Evolutionary conservation across 768 basidiomycete genomes (phyloP).

Genomic region (Rhizopogon vesiculosus): DNA sequence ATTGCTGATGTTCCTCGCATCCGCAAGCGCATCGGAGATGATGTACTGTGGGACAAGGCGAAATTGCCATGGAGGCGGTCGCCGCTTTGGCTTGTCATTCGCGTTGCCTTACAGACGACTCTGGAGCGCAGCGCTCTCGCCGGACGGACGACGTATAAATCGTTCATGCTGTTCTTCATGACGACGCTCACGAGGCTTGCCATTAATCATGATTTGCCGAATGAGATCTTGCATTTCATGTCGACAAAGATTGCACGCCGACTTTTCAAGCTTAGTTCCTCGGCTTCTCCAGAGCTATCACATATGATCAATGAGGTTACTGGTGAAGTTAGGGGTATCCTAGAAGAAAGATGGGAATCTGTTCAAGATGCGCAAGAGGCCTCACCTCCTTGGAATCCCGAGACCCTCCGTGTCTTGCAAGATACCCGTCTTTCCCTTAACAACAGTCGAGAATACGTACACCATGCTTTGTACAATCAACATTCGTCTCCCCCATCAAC

Average conservation of each 20-base stretch:
- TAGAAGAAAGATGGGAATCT: slow-evolving; percentile 32
- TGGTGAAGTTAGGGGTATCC: slow-evolving; percentile 8
- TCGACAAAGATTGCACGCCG: slow-evolving; percentile 33
- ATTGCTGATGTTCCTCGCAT: slow-evolving; percentile 27
- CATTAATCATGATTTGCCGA: slow-evolving; percentile 7
- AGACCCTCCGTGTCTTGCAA: slow-evolving; percentile 17
- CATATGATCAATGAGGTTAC: slow-evolving; percentile 3
- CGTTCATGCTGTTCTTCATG: slow-evolving; percentile 29
- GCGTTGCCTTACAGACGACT: slow-evolving; percentile 40
- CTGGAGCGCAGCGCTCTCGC: slow-evolving; percentile 11
- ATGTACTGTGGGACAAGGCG: slow-evolving; percentile 38
- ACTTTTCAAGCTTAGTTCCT: slow-evolving; percentile 29
- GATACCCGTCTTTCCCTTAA: slow-evolving; percentile 32
- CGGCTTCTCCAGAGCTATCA: slow-evolving; percentile 13
- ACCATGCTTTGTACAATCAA: slow-evolving; percentile 7
- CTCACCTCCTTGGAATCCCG: slow-evolving; percentile 27
- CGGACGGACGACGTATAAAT: slow-evolving; percentile 22
- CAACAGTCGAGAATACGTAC: slow-evolving; percentile 25
- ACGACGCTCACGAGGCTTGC: slow-evolving; percentile 9
- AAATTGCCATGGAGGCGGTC: slow-evolving; percentile 45
- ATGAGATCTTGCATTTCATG: slow-evolving; percentile 33
- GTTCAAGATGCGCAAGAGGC: slow-evolving; percentile 22
- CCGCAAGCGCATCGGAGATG: slow-evolving; percentile 41
- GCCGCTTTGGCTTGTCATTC: slow-evolving; percentile 44
- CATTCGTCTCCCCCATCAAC: background rate